These are phyloP conservation scores for Verticillium nonalfalfae DNA, from an alignment of 2,329 filamentous ascomycete species.

Conservation along the genomic window DNA sequence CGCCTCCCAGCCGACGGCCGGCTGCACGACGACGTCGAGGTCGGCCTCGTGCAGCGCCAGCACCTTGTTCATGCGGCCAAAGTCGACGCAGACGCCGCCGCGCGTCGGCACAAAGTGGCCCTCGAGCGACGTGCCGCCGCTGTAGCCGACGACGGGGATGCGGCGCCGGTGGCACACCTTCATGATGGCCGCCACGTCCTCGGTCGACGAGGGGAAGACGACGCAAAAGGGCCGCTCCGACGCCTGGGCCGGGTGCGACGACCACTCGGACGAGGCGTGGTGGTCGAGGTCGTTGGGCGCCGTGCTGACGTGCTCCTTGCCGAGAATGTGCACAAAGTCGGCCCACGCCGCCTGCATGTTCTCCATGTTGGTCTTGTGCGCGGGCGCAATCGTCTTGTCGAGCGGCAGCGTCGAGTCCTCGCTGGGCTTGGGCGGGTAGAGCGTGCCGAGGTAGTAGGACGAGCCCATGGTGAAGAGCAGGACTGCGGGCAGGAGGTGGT, in stretches of 20 bases:
- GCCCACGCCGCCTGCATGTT: constrained; percentile 65
- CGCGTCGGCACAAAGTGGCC: constrained; percentile 81
- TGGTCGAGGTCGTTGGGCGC: constrained; percentile 44
- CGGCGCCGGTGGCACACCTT: constrained; percentile 75
- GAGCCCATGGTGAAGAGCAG: constrained; percentile 43
- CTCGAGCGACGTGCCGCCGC: constrained; percentile 83
- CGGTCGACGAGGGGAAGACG: constrained; percentile 69
- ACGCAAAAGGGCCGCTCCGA: constrained; percentile 59
- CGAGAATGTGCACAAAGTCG: constrained; percentile 60
- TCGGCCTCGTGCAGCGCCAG: constrained; percentile 71
- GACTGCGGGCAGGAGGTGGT: constrained; percentile 27
- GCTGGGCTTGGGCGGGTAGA: constrained; percentile 42
- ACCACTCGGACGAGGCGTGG: constrained; percentile 59
- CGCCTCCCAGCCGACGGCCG: constrained; percentile 79
- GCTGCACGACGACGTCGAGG: constrained; percentile 70
- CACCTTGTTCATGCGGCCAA: constrained; percentile 78
- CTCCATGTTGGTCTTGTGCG: constrained; percentile 52
- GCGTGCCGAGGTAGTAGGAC: constrained; percentile 54
- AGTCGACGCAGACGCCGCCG: constrained; percentile 81
- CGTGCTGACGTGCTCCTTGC: constrained; percentile 60
- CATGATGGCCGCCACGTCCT: constrained; percentile 82
- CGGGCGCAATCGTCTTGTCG: constrained; percentile 38
- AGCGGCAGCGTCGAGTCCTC: constrained; percentile 55
- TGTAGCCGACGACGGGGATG: constrained; percentile 84
- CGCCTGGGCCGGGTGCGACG: constrained; percentile 44